Base-by-base conservation (phyloP, 495 filamentous ascomycete genomes). In the Aspergillus diversus region DNA sequence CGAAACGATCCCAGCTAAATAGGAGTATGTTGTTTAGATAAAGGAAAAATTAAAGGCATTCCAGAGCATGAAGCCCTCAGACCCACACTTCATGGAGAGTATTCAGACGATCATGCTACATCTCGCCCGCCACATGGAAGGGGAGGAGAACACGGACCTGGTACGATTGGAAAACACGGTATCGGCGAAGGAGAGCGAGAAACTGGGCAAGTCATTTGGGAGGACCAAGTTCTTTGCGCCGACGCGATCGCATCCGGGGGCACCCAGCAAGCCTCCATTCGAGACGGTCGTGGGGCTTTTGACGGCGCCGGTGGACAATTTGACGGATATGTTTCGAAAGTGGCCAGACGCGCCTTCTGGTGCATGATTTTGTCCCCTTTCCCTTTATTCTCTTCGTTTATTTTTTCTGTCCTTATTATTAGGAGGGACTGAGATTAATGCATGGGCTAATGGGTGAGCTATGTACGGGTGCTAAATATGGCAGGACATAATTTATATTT, bases 161-260 rank as follows among this genome's bases (percentile, higher is more conserved):
- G 57, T 64, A 0, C 75, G 75, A 12, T 70, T 90, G 3, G 87
- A 90, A 66, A 64, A 75, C 13, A 64, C 68, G 0, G 63, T 90
- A 3, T 68, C 67, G 0, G 62, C 60, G 0, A 73, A 76, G 1
- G 73, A 76, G 13, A 84, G 80, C 7, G 70, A 74, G 37, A 33
- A 58, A 2, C 61, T 90, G 17, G 82, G 85, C 5, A 77, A 73
- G 27, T 80, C 75, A 51, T 88, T 89, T 59, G 77, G 71, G 13
- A 73, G 81, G 32, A 88, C 86, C 35, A 90, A 90, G 73, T 74
- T 78, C 37, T 87, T 90, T 66, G 82, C 84, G 0, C 87, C 86
- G 0, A 83, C 83, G 3, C 76, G 82, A 7, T 81, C 81, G 17
- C 86, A 88, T 68, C 84, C 85, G 17, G 68, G 54, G 33, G 68